Evolutionary conservation across 805 yeast genomes (phyloP).

Genomic region (Nakazawaea siamensis): DNA sequence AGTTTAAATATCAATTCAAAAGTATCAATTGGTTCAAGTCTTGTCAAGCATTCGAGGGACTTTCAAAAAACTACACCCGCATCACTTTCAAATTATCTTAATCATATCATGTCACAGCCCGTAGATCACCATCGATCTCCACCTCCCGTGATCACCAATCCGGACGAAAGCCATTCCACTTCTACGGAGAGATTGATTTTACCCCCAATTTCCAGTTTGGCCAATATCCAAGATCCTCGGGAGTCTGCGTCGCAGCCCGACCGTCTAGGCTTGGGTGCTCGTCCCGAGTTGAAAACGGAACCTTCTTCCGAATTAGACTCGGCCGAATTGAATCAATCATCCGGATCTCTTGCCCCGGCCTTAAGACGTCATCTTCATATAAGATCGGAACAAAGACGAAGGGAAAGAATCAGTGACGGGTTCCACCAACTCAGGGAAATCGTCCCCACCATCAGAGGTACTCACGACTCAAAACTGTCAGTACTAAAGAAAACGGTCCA

Average conservation of each 20-base stretch:
- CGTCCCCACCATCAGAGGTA: constrained; percentile 31
- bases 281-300: background rate
- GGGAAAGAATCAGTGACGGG: constrained; percentile 38
- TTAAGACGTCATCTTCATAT: constrained; percentile 30
- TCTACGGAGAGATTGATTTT: background rate
- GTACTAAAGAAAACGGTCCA: constrained; percentile 33
- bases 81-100: no score
- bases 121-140: no score
- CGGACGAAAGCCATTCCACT: no score
- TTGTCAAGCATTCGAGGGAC: no score
- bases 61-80: no score
- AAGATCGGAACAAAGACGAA: constrained; percentile 35
- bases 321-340: no score
- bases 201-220: constrained; percentile 3
- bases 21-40: no score
- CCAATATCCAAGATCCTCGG: background rate
- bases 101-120: no score
- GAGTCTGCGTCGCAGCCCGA: no score
- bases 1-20: no score
- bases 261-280: no score
- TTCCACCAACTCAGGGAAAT: constrained; percentile 28
- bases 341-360: constrained; percentile 8
- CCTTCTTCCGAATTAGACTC: background rate
- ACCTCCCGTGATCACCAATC: no score
- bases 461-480: constrained; percentile 37